Evolutionary conservation across 208 protist genomes (phyloP).

Genomic region (Trypanosoma vivax): DNA sequence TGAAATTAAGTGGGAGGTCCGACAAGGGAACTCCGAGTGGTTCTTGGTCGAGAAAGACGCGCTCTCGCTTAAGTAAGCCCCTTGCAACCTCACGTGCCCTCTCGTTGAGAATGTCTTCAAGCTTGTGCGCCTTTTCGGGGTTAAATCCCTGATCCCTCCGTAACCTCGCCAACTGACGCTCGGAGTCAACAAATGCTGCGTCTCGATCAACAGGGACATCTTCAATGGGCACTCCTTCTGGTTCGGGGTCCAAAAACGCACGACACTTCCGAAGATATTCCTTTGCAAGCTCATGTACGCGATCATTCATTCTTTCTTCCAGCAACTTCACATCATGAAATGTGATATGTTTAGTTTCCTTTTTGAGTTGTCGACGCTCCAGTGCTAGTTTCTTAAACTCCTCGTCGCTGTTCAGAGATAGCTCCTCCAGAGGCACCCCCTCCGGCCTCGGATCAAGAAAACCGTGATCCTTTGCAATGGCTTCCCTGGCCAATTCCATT

Average conservation of each 20-base stretch:
- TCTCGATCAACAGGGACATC: slow-evolving; percentile 36
- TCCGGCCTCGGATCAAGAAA: slow-evolving; percentile 73
- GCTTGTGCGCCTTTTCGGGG: slow-evolving; percentile 11
- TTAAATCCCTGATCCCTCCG: slow-evolving; percentile 19
- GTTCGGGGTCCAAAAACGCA: slow-evolving; percentile 51
- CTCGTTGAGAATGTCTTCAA: slow-evolving; percentile 51
- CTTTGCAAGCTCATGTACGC: slow-evolving; percentile 57
- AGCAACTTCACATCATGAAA: slow-evolving; percentile 34
- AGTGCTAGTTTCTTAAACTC: slow-evolving; percentile 50
- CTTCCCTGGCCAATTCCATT: slow-evolving; percentile 41
- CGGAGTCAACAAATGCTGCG: slow-evolving; percentile 25
- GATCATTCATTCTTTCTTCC: slow-evolving; percentile 69
- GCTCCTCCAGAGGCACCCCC: slow-evolving; percentile 62
- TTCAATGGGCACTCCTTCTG: slow-evolving; percentile 30
- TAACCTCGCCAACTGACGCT: slow-evolving; percentile 24
- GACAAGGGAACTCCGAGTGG: slow-evolving; percentile 71
- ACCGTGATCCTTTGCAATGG: slow-evolving; percentile 52
- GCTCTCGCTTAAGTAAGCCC: slow-evolving; percentile 63
- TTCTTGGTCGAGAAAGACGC: slow-evolving; percentile 77
- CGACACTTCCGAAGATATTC: slow-evolving; percentile 41
- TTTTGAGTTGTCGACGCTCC: slow-evolving; percentile 57
- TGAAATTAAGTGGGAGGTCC: slow-evolving; percentile 71
- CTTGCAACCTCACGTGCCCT: slow-evolving; percentile 40
- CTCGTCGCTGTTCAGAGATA: slow-evolving; percentile 63
- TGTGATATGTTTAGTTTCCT: slow-evolving; percentile 30